A percentile compares a stretch with the other conserved stretches of the same genome.
Conservation (phyloP, 305 asterid species). For the Petunia hybrid region DNA sequence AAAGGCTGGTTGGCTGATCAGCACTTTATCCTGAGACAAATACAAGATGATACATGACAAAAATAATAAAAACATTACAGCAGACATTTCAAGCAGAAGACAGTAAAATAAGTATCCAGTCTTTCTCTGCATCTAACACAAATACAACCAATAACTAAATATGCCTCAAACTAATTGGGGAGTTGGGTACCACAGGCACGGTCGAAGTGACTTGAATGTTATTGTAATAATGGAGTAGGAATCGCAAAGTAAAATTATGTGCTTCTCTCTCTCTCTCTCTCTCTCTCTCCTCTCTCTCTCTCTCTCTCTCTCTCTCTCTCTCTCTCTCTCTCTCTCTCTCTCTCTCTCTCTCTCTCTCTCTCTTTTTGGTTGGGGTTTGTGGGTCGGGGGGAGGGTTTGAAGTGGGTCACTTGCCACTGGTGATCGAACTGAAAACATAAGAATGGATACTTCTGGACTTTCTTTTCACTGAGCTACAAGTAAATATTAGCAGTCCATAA, state of each 20-base stretch:
- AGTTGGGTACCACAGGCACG: no score
- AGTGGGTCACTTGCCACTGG: not conserved
- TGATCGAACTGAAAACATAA: conserved; percentile 22
- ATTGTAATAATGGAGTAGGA: not conserved
- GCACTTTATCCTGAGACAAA: conserved; percentile 59
- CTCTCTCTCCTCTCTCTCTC: no score
- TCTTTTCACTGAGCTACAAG: not conserved
- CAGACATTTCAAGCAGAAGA: conserved; percentile 21
- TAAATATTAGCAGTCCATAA: conserved; percentile 8
- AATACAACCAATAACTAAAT: not conserved
- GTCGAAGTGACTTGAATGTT: not conserved
- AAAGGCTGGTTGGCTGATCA: conserved; percentile 54
- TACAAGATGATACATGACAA: not conserved
- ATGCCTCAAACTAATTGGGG: not conserved
- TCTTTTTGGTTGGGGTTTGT: no score
- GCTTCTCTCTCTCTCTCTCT: no score
- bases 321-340: no score
- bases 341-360: no score
- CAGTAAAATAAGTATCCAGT: not conserved
- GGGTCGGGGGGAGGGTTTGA: no score
- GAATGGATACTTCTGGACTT: conserved; percentile 8
- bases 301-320: no score
- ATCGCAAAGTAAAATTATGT: not conserved
- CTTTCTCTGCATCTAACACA: not conserved
- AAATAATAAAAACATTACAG: conserved; percentile 15